Evolutionary conservation across 345 rosid species (phyloP).

Genomic region (Capsella bursapastoris): DNA sequence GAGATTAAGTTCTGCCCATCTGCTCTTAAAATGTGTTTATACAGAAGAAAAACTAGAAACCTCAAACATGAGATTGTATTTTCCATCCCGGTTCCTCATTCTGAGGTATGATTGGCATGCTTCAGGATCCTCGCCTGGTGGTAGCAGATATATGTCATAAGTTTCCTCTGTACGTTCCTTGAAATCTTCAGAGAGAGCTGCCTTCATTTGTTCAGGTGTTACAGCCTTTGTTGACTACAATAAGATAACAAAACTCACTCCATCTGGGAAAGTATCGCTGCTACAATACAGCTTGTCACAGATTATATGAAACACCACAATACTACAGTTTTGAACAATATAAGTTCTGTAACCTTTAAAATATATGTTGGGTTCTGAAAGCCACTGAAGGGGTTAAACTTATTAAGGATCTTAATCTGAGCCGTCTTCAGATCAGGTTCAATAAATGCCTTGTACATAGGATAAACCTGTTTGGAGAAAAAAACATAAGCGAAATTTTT

Average conservation of each 20-base stretch:
- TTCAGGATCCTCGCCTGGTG: slow-evolving; percentile 99
- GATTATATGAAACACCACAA: not conserved
- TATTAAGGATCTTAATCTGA: slow-evolving; percentile 90
- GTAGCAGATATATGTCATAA: slow-evolving; percentile 96
- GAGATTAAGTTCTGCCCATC: not conserved
- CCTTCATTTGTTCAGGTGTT: slow-evolving; percentile 77
- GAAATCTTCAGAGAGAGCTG: slow-evolving; percentile 60
- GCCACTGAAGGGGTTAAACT: slow-evolving; percentile 96
- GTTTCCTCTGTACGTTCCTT: slow-evolving; percentile 88
- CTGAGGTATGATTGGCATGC: slow-evolving; percentile 98
- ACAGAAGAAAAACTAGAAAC: slow-evolving; percentile 46
- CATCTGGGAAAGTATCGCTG: not conserved
- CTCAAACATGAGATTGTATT: slow-evolving; percentile 99
- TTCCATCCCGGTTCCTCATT: slow-evolving; percentile 99
- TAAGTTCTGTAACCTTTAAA: slow-evolving; percentile 61
- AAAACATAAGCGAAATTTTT: slow-evolving; percentile 18
- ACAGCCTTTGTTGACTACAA: slow-evolving; percentile 76
- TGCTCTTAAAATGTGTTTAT: slow-evolving; percentile 11
- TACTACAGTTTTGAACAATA: slow-evolving; percentile 13
- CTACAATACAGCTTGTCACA: slow-evolving; percentile 7
- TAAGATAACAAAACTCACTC: slow-evolving; percentile 29
- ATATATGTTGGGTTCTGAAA: slow-evolving; percentile 98
- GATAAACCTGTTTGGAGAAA: slow-evolving; percentile 72
- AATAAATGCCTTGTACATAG: slow-evolving; percentile 99
- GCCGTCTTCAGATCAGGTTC: slow-evolving; percentile 99